Base-by-base conservation (phyloP, 495 filamentous ascomycete species). In the Melanomma pulvis-pyrius region DNA sequence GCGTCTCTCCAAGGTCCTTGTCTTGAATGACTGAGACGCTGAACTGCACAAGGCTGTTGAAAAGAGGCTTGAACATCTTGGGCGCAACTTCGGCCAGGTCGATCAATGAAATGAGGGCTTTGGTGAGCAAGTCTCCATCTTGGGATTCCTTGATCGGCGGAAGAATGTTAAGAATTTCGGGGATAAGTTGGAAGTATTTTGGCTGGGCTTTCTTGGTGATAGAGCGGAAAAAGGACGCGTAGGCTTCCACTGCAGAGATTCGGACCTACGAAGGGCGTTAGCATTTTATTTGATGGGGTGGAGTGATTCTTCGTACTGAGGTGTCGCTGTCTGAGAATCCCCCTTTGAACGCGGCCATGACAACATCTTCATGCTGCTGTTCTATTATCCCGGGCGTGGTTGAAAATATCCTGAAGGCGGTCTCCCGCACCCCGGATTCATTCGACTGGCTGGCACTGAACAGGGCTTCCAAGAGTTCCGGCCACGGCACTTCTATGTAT, bases 311-410 rank as follows among this genome's bases (percentile, higher is more conserved):
- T 21, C 86, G 46, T 87, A 96, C 91, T 21, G 84, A 78, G 41
- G 92, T 86, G 32, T 92, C 88, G 25, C 87, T 86, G 79, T 99
- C 96, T 68, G 91, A 91, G 79, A 99, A 97, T 19, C 93, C 96
- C 68, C 87, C 89, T 59, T 88, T 85, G 74, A 99, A 99, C 1
- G 93, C 92, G 36, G 82, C 81, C 12, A 92, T 78, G 15, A 98
- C 92, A 24, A 88, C 85, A 65, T 91, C 89, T 71, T 96, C 91
- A 71, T 99, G 93, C 71, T 96, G 91, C 77, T 88, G 93, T 76
- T 97, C 92, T 70, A 99, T 98, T 71, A 99, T 92, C 21, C 91
- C 91, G 19, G 96, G 96, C 8, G 96, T 97, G 0, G 92, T 93
- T 41, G 92, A 88, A 74, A 99, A 96, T 61, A 99, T 92, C 46